phyloP scores from a whole-genome alignment of 192 early-diverging fungal genomes.

The Entomortierella lignicola region DNA sequence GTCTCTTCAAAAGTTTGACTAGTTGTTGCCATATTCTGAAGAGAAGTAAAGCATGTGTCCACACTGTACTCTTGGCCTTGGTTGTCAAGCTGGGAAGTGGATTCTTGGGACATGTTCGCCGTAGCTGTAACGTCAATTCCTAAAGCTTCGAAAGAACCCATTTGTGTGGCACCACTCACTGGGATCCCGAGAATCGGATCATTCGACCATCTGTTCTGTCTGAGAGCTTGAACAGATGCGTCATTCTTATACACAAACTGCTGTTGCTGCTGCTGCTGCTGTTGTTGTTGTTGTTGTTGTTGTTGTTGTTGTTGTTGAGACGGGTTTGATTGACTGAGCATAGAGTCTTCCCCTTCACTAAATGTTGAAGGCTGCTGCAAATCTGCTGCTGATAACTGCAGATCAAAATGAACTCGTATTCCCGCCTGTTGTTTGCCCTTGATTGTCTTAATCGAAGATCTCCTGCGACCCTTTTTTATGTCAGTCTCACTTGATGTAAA shows the following conservation, averaged over 20 bases:
- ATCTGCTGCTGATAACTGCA: neutral
- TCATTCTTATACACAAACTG: neutral
- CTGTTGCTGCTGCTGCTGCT: neutral
- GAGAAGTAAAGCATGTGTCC: neutral
- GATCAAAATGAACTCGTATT: conserved; percentile 21
- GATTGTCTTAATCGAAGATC: conserved; percentile 25
- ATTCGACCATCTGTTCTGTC: neutral
- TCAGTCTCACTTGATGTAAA: neutral
- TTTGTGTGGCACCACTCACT: neutral
- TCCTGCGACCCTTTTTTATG: conserved; percentile 9
- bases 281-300: too few relatives aligned
- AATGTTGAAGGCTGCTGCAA: neutral
- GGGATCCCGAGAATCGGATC: neutral
- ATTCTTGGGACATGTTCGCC: neutral
- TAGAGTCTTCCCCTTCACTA: neutral
- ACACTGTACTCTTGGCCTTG: neutral
- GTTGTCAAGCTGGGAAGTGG: neutral
- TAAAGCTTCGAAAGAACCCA: neutral
- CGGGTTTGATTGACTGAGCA: neutral
- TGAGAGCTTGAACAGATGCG: neutral
- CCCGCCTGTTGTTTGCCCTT: neutral
- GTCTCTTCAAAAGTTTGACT: neutral
- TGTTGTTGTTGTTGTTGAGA: conserved; percentile 1
- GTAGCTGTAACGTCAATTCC: neutral
- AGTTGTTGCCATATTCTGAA: too few relatives aligned